Base-by-base conservation (phyloP, 169 alveolate species). In the Theileria orientalis region DNA sequence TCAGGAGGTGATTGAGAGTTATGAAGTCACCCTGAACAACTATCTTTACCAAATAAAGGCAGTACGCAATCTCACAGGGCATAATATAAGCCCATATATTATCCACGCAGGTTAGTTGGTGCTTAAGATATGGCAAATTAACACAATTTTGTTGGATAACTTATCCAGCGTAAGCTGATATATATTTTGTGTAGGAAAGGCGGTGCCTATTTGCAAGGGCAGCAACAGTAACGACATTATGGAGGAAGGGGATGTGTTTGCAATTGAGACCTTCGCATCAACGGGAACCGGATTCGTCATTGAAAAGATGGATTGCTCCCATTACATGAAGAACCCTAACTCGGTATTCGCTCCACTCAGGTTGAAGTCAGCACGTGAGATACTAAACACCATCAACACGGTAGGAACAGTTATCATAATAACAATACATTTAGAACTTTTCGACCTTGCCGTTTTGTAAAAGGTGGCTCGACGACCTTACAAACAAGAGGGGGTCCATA, bases 221-320 rank as follows among this genome's bases (percentile, higher is more conserved):
- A 96, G 94, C 51, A 85, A 83, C 35, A 73, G 89, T 78, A 69
- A 64, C 35, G 97, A 97, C 86, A 83, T 93, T 60, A 98, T 98
- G 99, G 99, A 96, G 84, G 99, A 98, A 90, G 99, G 99, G 11
- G 99, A 98, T 83, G 83, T 96, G 61, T 98, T 96, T 90, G 99
- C 99, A 8, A 98, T 98, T 19, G 99, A 97, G 86, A 97, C 99
- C 5, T 98, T 98, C 84, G 99, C 99, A 40, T 90, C 99, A 0
- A 97, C 99, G 19, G 99, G 99, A 47, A 96, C 95, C 73, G 99
- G 98, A 2, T 77, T 69, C 44, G 95, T 91, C 23, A 63, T 92
- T 76, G 97, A 94, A 73, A 94, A 92, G 13, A 77, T 85, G 75
- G 97, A 95, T 29, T 94, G 97, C 79, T 94, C 98, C 9, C 99